Evolutionary conservation across 768 basidiomycete species (phyloP), one percentile per base, ranked within the genome.

Genomic region (Trametes cingulata): DNA sequence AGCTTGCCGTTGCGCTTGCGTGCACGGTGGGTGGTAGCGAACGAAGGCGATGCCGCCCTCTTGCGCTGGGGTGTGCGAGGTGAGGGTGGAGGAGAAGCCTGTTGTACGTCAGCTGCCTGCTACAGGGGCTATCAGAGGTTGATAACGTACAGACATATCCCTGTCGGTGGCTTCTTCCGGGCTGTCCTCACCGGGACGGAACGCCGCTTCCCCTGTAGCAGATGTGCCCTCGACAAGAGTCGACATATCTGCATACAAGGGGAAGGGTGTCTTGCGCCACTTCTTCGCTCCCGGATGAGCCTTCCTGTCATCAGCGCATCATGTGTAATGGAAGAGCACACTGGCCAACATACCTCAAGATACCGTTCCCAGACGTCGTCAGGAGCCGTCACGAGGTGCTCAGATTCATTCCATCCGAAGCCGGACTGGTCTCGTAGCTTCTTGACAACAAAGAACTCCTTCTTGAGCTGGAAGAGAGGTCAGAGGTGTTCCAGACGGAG

Each of bases 321-420:
- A 10, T 33, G 29, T 33, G 29, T 33, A 33, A 33, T 10, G n/a
- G 20, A 14, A 47, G n/a, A 22, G 14, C 19, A 47, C 24, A 14
- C 22, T 47, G 25, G 22, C 25, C 6, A 15, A 43, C 53, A 12
- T 25, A 55, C 53, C 36, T 25, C 39, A n/a, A 55, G 39, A 45
- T 55, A 55, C 40, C n/a, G 15, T 20, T 55, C 53, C 39, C 39
- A 55, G 27, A 45, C 37, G 19, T 55, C 39, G n/a, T 55, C 27
- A 25, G 42, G 15, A 24, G 53, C 42, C 12, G 22, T 20, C 15
- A 42, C 27, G 12, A 55, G 17, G 17, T 17, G 19, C n/a, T 24
- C 19, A 20, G 17, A 15, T 12, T 20, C 53, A 55, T 55, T 36
- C 8, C 53, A 55, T 14, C 37, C n/a, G n/a, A 41, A 55, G 19